Evolutionary conservation across 257 asterid genomes (phyloP), one percentile per base, ranked within the genome.

Genomic region (Cinchona pubescens): DNA sequence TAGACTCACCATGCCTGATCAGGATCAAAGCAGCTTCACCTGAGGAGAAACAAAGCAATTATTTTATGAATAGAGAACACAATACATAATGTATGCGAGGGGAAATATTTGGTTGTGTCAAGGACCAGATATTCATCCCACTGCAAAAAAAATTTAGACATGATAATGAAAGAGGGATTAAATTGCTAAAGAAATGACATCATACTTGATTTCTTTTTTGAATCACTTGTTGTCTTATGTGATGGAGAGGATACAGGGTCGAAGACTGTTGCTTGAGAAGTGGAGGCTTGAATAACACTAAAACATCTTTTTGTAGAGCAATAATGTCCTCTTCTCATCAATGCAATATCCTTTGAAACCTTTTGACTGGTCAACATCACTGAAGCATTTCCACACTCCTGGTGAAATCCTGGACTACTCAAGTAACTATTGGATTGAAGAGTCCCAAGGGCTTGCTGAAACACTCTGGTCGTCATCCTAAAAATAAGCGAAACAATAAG

Each of bases 1-100:
- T 90, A 48, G 99, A 92, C 82, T 95, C 98, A 1, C 99, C 99
- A 38, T 95, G 99, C 89, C 99, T 85, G 48, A 95, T 91, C 74
- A 95, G 87, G 86, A 95, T 86, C 83, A 95, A 73, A 56, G 99
- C 94, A 82, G 97, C 93, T 88, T 95, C 99, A 77, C 80, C 98
- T 95, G 87, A 13, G 30, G 56, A 40, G 34, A n/a, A 43, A 49
- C 0, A 21, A 49, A 61, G 40, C 18, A n/a, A 23, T 66, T 13
- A 79, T 46, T 30, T 37, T 42, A 71, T n/a, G 25, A 29, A 66
- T 1, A 0, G 51, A 49, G 56, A 61, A 48, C 30, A 18, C 25
- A 13, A 14, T 51, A 2, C 1, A 0, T 5, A 19, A 27, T 21
- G 19, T 29, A 38, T 56, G 37, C 10, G 38, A 7, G 4, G 30